phyloP scores from a whole-genome alignment of 257 asterid species.

The Henckelia pumila region DNA sequence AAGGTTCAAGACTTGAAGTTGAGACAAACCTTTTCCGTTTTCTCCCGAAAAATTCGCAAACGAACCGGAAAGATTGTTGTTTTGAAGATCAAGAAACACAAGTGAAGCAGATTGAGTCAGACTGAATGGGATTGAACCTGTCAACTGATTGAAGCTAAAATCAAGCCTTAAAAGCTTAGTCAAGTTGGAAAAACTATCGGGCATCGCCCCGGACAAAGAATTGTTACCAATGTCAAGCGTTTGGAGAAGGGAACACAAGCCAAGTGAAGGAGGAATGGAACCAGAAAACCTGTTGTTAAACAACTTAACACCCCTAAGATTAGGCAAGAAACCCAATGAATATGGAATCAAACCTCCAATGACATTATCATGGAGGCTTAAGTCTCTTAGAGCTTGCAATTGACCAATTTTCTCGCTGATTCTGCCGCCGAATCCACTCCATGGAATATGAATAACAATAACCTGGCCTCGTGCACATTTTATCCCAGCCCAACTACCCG shows the following conservation, averaged over 20 bases:
- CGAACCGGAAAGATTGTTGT: constrained; percentile 65
- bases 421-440: constrained; percentile 78
- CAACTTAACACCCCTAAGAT: constrained; percentile 81
- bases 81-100: constrained; percentile 51
- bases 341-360: constrained; percentile 74
- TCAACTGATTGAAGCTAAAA: constrained; percentile 61
- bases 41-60: constrained; percentile 66
- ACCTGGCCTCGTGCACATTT: constrained; percentile 95
- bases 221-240: constrained; percentile 76
- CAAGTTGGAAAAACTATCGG: constrained; percentile 52
- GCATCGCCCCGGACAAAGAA: constrained; percentile 61
- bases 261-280: constrained; percentile 76
- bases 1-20: constrained; percentile 50
- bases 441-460: constrained; percentile 91
- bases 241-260: constrained; percentile 65
- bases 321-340: constrained; percentile 68
- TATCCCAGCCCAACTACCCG: constrained; percentile 85
- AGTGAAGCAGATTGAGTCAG: constrained; percentile 55
- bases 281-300: constrained; percentile 78
- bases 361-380: constrained; percentile 85
- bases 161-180: constrained; percentile 74
- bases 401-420: constrained; percentile 72
- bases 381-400: constrained; percentile 77
- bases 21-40: constrained; percentile 32
- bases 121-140: constrained; percentile 65